Conservation (phyloP, 129 eudicot genomes). For the Scalesia atractyloides region DNA sequence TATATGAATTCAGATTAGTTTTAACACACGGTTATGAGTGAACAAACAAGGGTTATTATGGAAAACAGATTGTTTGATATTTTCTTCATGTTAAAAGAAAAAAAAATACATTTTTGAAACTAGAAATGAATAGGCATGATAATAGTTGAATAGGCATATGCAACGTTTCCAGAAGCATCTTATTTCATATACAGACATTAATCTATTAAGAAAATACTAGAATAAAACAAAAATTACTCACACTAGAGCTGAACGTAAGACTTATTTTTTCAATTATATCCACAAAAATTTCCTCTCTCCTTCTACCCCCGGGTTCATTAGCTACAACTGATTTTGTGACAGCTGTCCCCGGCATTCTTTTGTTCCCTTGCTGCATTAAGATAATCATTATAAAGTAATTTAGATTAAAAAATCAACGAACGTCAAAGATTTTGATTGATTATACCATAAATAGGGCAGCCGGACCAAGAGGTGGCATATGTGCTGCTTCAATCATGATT, state of each 20-base stretch:
- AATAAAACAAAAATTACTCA: constrained; percentile 40
- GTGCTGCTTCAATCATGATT: constrained; percentile 82
- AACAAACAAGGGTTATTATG: neutral
- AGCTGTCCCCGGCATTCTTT: constrained; percentile 99
- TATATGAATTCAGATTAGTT: neutral
- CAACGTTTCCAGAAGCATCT: constrained; percentile 10
- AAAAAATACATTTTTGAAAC: constrained; percentile 1
- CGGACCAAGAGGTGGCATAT: constrained; percentile 94
- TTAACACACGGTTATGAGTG: neutral
- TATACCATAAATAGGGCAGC: constrained; percentile 92
- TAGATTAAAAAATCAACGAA: neutral
- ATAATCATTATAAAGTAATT: constrained; percentile 14
- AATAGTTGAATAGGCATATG: neutral
- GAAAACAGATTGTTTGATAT: neutral
- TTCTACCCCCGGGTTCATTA: constrained; percentile 92
- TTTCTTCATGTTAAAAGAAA: constrained; percentile 13
- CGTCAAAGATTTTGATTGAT: neutral
- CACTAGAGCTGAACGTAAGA: constrained; percentile 97
- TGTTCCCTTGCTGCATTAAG: constrained; percentile 80
- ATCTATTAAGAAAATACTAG: neutral
- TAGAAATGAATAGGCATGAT: neutral
- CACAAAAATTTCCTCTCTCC: constrained; percentile 95
- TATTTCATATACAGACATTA: neutral
- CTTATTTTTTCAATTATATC: constrained; percentile 97
- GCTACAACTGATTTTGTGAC: constrained; percentile 97